Conservation (phyloP, 208 protist genomes). For the Trypanosoma conorhini region DNA sequence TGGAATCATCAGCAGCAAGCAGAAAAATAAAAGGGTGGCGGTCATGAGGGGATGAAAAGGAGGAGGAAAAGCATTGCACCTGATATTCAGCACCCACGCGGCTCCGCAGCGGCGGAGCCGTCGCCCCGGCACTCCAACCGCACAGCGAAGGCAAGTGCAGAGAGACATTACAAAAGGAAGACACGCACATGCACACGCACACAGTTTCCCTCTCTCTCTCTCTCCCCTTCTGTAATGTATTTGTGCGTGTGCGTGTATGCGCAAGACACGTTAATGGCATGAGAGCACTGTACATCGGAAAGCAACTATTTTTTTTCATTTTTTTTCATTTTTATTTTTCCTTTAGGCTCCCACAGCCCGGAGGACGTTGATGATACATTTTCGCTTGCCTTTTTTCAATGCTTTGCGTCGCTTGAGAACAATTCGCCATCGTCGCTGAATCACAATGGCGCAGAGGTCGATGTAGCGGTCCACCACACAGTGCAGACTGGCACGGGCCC, state of each 20-base stretch:
- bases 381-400: not conserved
- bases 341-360: slow-evolving; percentile 2
- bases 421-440: slow-evolving; percentile 41
- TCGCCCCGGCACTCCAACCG: too few species aligned
- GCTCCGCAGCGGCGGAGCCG: too few species aligned
- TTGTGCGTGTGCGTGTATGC: not conserved
- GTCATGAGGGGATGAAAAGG: too few species aligned
- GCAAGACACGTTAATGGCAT: not conserved
- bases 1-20: too few species aligned
- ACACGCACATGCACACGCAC: too few species aligned
- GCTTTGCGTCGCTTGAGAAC: slow-evolving; percentile 7
- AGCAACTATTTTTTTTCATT: not conserved
- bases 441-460: slow-evolving; percentile 34
- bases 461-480: slow-evolving; percentile 31
- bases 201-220: too few species aligned
- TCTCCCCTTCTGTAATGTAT: too few species aligned
- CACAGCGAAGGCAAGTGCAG: too few species aligned
- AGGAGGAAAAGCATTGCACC: too few species aligned
- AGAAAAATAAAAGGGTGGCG: too few species aligned
- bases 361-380: not conserved
- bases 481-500: slow-evolving; percentile 31
- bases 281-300: not conserved
- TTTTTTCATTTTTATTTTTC: not conserved
- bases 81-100: too few species aligned
- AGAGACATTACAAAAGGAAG: too few species aligned